phyloP scores from a whole-genome alignment of 2,329 filamentous ascomycete genomes.

The Fusarium redolens region DNA sequence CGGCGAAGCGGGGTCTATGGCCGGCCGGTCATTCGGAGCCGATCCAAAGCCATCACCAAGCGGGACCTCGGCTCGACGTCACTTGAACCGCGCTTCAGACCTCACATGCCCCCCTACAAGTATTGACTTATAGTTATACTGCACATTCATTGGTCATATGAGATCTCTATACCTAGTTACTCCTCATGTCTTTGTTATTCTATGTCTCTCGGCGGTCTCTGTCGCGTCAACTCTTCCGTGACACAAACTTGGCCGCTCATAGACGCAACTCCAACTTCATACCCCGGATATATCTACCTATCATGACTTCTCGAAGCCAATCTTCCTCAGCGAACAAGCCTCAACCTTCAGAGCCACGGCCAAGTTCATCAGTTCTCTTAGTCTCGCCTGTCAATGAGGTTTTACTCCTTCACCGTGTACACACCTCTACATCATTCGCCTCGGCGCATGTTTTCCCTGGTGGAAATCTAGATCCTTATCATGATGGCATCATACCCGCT shows the following conservation, averaged over 20 bases:
- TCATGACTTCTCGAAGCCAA: constrained; percentile 34
- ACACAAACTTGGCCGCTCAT: neutral
- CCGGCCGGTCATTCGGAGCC: constrained; percentile 25
- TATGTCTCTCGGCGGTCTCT: constrained; percentile 24
- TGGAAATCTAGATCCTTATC: constrained; percentile 80
- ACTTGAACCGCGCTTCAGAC: constrained; percentile 16
- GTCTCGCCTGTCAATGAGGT: constrained; percentile 89
- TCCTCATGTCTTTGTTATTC: constrained; percentile 31
- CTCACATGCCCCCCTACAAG: constrained; percentile 27
- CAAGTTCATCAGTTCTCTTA: constrained; percentile 82
- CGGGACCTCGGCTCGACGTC: constrained; percentile 43
- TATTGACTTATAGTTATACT: neutral
- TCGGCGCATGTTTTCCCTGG: constrained; percentile 97
- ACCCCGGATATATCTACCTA: neutral
- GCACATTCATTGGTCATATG: neutral
- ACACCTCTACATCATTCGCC: constrained; percentile 84
- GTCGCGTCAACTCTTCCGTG: constrained; percentile 13
- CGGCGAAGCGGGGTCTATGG: neutral
- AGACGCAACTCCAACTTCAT: constrained; percentile 24
- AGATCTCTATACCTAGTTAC: neutral
- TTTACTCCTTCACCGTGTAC: constrained; percentile 86
- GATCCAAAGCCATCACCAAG: constrained; percentile 19
- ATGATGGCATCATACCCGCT: constrained; percentile 73
- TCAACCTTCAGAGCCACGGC: constrained; percentile 60
- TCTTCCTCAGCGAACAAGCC: constrained; percentile 37